Evolutionary conservation across 768 basidiomycete genomes (phyloP).

Genomic region (Hygrocybe punicea): DNA sequence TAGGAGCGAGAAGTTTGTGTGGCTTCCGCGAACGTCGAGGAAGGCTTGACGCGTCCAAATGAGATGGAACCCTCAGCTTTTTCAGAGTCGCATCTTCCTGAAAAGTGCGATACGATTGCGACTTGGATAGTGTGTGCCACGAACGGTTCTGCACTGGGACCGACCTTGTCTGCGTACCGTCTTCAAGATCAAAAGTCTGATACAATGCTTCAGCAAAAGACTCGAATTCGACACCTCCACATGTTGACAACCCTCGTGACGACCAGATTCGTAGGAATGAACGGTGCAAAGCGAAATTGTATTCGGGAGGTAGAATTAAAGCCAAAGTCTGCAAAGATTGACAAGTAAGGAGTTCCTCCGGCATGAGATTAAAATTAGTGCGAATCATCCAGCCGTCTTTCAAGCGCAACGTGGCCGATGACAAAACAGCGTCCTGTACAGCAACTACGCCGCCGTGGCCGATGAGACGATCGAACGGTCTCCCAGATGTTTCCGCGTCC

Average conservation of each 20-base stretch:
- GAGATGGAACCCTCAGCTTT: slow-evolving; percentile 36
- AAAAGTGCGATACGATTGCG: slow-evolving; percentile 46
- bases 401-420: slow-evolving; percentile 52
- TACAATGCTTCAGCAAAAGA: slow-evolving; percentile 54
- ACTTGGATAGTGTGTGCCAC: slow-evolving; percentile 50
- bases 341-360: slow-evolving; percentile 52
- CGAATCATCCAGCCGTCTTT: slow-evolving; percentile 47
- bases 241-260: slow-evolving; percentile 37
- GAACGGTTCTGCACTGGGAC: slow-evolving; percentile 22
- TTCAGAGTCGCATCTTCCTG: slow-evolving; percentile 58
- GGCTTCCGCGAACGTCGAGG: slow-evolving; percentile 28
- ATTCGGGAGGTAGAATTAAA: slow-evolving; percentile 52
- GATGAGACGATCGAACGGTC: slow-evolving; percentile 6
- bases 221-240: slow-evolving; percentile 52
- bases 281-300: slow-evolving; percentile 54
- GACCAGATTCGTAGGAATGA: slow-evolving; percentile 61
- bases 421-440: slow-evolving; percentile 48
- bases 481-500: slow-evolving; percentile 16
- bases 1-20: slow-evolving; percentile 50
- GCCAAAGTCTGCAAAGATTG: slow-evolving; percentile 64
- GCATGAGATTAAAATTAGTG: slow-evolving; percentile 52
- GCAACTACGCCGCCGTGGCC: slow-evolving; percentile 39
- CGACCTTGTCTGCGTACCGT: slow-evolving; percentile 14
- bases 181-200: slow-evolving; percentile 40
- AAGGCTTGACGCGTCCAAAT: slow-evolving; percentile 20